Evolutionary conservation across 2,329 filamentous ascomycete genomes (phyloP), one percentile per base, ranked within the genome.

Genomic region (Mycocentrospora acerina): DNA sequence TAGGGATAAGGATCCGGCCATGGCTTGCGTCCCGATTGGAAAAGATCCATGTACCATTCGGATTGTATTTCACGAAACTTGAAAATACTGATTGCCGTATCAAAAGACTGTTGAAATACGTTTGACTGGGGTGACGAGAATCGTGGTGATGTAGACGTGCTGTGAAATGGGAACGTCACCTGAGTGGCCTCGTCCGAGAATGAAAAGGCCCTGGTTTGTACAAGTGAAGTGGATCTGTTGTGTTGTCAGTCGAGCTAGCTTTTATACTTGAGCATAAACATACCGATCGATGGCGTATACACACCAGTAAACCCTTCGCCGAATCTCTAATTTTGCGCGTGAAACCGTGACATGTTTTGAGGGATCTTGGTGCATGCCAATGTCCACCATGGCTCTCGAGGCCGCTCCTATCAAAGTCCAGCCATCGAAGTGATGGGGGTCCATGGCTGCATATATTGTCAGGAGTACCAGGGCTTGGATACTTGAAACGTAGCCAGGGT

Each of bases 361-460:
- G 3, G 90, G 89, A 53, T 97, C 91, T 68, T 96, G 91, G 66
- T 97, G 93, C 41, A 94, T 83, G 7, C 93, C 93, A 19, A 96
- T 72, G 69, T 98, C 93, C 15, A 96, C 80, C 59, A 91, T 83
- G 5, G 90, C 88, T 41, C 91, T 82, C 27, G 88, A 88, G 6
- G 91, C 90, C 62, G 93, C 90, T 6, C 91, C 93, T 39, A 96
- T 87, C 46, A 96, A 70, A 49, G 93, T 90, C 90, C 93, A 97
- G 55, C 86, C 89, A 59, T 95, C 90, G 59, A 95, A 96, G 60
- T 94, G 89, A 28, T 84, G 81, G 2, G 91, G 90, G 55, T 97
- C 90, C 33, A 95, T 75, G 73, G 93, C 86, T 3, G 91, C 85
- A 64, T 95, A 97, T 55, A 95, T 83, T 0, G 89, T 90, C 35